Evolutionary conservation across 192 early-diverging fungal species (phyloP), one percentile per base, ranked within the genome.

Genomic region (Radiomyces spectabilis): DNA sequence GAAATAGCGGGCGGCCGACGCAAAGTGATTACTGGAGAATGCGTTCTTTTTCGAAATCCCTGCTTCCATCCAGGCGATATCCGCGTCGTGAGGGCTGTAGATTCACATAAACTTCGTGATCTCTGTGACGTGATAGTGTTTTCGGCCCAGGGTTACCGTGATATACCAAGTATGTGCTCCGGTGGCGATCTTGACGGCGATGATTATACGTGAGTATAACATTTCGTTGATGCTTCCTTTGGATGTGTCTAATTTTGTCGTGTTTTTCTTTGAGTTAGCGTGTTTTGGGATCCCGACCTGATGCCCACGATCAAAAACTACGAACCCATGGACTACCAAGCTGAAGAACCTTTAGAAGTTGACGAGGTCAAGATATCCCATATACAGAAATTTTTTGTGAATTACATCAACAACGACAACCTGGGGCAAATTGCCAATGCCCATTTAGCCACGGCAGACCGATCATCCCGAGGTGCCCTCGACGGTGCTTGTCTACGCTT

Each of bases 111-210:
- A 2, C 45, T 85, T 18, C 53, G 32, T 24, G 59, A 83, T 55
- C 53, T 85, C 2, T 47, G 54, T 5, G 82, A 91, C 56, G 89
- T 91, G 1, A 65, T 92, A 2, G 89, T 89, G 0, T 92, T 92
- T 56, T 75, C 83, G 18, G 67, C 78, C 26, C 59, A 72, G 19
- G 89, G 89, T 0, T 51, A 72, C 7, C 74, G 89, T 4, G 81
- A 82, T 48, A 68, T 89, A 34, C 84, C 87, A 2, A 86, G 81
- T 38, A 83, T 82, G 80, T 85, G 88, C 50, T 75, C 76, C 51
- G 89, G 89, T 31, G 89, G 89, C 9, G 89, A 92, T 70, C 61
- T 92, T 5, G 89, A 92, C 55, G 89, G 89, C 18, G 89, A 92
- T 69, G 75, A 79, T 56, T 84, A 58, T 55, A 83, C 75, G 79